Evolutionary conservation across 2,329 filamentous ascomycete species (phyloP).

Genomic region (Fusarium lyarnte): DNA sequence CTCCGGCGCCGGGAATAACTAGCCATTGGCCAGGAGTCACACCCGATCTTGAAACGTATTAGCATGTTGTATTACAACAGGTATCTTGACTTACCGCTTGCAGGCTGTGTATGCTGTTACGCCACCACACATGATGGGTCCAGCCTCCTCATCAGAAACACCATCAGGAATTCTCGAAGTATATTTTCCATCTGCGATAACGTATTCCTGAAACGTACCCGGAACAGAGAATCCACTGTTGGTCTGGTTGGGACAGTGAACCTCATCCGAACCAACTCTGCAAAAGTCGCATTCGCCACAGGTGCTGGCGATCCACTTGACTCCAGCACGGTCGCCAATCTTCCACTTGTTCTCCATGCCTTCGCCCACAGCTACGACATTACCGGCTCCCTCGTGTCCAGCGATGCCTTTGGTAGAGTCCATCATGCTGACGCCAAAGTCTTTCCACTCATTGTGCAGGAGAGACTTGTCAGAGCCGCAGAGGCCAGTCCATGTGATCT

Average conservation of each 20-base stretch:
- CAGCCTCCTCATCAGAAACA: slow-evolving; percentile 75
- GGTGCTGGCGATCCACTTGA: slow-evolving; percentile 89
- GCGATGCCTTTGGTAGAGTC: slow-evolving; percentile 59
- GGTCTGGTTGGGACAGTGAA: slow-evolving; percentile 76
- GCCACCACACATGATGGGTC: slow-evolving; percentile 82
- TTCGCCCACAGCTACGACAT: slow-evolving; percentile 81
- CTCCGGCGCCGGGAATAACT: slow-evolving; percentile 85
- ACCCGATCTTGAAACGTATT: slow-evolving; percentile 55
- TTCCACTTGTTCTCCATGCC: slow-evolving; percentile 76
- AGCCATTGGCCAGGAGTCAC: slow-evolving; percentile 77
- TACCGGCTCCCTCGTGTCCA: slow-evolving; percentile 78
- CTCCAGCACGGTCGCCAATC: slow-evolving; percentile 81
- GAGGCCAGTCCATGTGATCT: slow-evolving; percentile 38
- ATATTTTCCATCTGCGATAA: slow-evolving; percentile 82
- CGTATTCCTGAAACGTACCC: slow-evolving; percentile 90
- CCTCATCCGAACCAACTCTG: slow-evolving; percentile 75
- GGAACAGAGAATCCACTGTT: slow-evolving; percentile 90
- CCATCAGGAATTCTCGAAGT: slow-evolving; percentile 80
- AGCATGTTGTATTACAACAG: accelerated
- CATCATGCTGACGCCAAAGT: slow-evolving; percentile 37
- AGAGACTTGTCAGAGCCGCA: slow-evolving; percentile 42
- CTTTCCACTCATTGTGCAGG: slow-evolving; percentile 38
- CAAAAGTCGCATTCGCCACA: slow-evolving; percentile 86
- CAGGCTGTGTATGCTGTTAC: slow-evolving; percentile 86
- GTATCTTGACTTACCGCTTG: slow-evolving; percentile 63